Conservation (phyloP, 2,329 filamentous ascomycete genomes). For the Talaromyces amestolkiae region DNA sequence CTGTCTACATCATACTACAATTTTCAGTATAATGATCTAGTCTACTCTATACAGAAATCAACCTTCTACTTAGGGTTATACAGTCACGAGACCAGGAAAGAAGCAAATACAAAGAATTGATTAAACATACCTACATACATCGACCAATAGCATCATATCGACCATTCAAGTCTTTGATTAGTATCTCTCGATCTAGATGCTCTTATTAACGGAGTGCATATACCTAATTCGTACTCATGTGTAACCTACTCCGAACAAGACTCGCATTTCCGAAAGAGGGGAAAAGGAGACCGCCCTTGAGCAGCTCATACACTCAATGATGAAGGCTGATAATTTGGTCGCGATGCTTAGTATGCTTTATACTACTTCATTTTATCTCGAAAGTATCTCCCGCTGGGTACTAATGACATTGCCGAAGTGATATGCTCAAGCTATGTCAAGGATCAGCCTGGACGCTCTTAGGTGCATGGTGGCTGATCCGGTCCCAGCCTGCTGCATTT, state of each 20-base stretch:
- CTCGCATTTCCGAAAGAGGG: neutral
- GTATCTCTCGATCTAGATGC: neutral
- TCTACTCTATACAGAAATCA: too few species aligned
- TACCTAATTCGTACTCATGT: neutral
- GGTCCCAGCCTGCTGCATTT: neutral
- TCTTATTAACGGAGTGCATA: neutral
- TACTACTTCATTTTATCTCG: too few species aligned
- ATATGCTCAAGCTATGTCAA: neutral
- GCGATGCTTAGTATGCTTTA: neutral
- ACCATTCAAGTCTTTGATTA: neutral
- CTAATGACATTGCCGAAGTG: too few species aligned
- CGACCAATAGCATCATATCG: neutral
- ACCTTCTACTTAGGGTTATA: neutral
- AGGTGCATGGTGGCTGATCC: neutral
- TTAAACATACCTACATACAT: neutral
- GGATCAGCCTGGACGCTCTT: neutral
- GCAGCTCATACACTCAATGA: neutral
- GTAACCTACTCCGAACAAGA: neutral
- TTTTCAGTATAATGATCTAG: neutral
- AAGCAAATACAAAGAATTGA: neutral
- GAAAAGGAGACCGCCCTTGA: neutral
- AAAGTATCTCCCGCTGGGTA: neutral
- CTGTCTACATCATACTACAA: neutral
- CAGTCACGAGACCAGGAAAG: conserved; percentile 2
- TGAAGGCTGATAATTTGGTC: neutral